Evolutionary conservation across 352 stramenopile species (phyloP), one percentile per base, ranked within the genome.

Genomic region (Achlya hypogyna): DNA sequence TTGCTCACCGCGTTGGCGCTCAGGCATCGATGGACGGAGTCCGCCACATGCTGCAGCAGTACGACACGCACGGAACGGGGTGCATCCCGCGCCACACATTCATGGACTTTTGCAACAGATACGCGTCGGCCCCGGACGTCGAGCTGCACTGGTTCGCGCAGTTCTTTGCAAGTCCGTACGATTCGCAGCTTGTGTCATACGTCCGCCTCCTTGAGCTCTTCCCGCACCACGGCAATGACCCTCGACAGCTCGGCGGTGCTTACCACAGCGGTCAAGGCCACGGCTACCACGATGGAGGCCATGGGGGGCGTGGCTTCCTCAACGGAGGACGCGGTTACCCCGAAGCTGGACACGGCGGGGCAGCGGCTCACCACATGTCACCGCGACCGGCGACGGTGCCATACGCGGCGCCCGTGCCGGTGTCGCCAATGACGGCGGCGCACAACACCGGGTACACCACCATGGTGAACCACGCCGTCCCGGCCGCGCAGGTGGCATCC

Each of bases 101-200:
- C 53, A 62, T 73, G 3, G 72, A 68, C 3, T 70, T 84, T 64
- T 64, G 54, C 54, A 34, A 23, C 14, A 34, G 38, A 5, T 64
- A 51, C 23, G 27, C n/a, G 4, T 51, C 22, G 32, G 35, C 23
- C 4, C 28, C 54, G 12, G 54, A 64, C 34, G 28, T 52, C 5
- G 54, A 64, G 5, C 23, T 64, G 35, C 54, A 64, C 38, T 64
- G 54, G 54, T 32, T 64, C 29, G 54, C 54, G 22, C 54, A 64
- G n/a, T 72, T 77, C 9, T 65, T 88, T 16, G 72, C 78, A 0
- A 77, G 71, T 40, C 73, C 80, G 14, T 77, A 76, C 5, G 77
- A 89, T 58, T 82, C 78, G 22, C 81, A 69, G 27, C 69, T 69
- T 14, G 69, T 89, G 23, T 84, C 74, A 22, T 89, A 89, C 53